These are phyloP conservation scores for Brassica juncea DNA, from an alignment of 345 rosid genomes.

Conservation along the genomic window DNA sequence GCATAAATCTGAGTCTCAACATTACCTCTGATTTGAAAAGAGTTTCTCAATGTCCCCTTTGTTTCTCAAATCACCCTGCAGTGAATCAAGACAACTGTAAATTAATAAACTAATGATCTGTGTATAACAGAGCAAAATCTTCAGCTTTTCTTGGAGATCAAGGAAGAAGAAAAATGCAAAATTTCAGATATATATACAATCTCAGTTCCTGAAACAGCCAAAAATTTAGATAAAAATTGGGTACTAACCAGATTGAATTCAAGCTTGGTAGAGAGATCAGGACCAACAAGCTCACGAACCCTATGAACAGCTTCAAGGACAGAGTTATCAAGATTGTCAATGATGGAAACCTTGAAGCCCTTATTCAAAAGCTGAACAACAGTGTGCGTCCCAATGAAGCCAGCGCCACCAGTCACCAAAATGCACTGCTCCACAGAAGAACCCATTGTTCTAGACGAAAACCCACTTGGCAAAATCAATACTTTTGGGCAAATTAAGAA, in stretches of 20 bases:
- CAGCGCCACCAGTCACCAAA: constrained; percentile 97
- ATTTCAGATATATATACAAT: not conserved
- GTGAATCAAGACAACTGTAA: constrained; percentile 6
- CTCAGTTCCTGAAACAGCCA: not conserved
- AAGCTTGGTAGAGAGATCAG: constrained; percentile 67
- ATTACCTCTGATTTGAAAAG: constrained; percentile 66
- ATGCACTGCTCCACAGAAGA: constrained; percentile 50
- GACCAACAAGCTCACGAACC: constrained; percentile 77
- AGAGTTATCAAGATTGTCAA: constrained; percentile 89
- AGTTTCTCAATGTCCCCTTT: constrained; percentile 82
- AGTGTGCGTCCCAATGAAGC: constrained; percentile 92
- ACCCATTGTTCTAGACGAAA: constrained; percentile 30
- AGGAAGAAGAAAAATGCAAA: not conserved
- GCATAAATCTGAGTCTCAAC: not conserved
- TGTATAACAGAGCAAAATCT: not conserved
- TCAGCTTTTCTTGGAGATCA: not conserved
- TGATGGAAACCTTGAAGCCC: constrained; percentile 74
- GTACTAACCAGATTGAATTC: constrained; percentile 69
- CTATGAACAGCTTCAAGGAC: constrained; percentile 71
- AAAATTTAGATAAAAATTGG: not conserved
- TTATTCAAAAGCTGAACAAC: constrained; percentile 78
- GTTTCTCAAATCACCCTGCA: constrained; percentile 90
- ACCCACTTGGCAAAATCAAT: too few relatives aligned
- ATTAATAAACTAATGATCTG: not conserved
- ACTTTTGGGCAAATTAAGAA: constrained; percentile 35